Base-by-base conservation (phyloP, 768 basidiomycete genomes). In the Saitozyma sp. region DNA sequence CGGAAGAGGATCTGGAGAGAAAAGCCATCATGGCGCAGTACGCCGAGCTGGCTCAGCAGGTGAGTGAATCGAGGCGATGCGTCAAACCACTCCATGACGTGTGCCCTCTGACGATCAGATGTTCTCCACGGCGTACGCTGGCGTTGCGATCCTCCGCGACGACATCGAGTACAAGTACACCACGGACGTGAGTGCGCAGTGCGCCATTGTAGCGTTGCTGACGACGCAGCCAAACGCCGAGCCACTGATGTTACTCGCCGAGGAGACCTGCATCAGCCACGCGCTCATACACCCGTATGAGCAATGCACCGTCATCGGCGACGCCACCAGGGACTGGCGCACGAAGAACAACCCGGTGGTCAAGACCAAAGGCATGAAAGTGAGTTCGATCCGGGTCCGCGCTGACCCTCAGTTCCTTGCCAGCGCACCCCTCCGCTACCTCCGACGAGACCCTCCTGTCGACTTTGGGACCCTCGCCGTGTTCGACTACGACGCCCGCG, bases 391-490 rank as follows among this genome's bases (percentile, higher is more conserved):
- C 19, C 9, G 41, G 38, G 14, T 37, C 42, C 38, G 2, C 50
- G 29, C 58, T 67, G 50, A 61, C 49, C 29, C n/a, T 5, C 55
- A 70, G 67, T 76, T 76, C 55, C 64, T 66, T 38, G 74, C 74
- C 20, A 61, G 62, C 46, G 70, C 61, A 2, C 71, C 74, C 0
- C 54, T 76, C 0, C 56, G 66, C 8, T 73, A 70, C 64, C 59
- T 51, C 16, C 54, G 65, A 9, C 37, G 54, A 20, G 58, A 68
- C 29, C 57, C 63, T 20, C 17, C 53, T 0, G 56, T 73, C n/a
- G 68, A 69, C 19, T 63, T 78, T 39, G 77, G 74, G 0, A 68
- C 69, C 11, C 42, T 78, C 8, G 66, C 66, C 37, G 64, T 78
- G 37, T 55, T 64, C 16, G 67, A 71, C 49, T 49, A 17, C 8